Base-by-base conservation (phyloP, 2,329 filamentous ascomycete species). In the Cadophora gregata region DNA sequence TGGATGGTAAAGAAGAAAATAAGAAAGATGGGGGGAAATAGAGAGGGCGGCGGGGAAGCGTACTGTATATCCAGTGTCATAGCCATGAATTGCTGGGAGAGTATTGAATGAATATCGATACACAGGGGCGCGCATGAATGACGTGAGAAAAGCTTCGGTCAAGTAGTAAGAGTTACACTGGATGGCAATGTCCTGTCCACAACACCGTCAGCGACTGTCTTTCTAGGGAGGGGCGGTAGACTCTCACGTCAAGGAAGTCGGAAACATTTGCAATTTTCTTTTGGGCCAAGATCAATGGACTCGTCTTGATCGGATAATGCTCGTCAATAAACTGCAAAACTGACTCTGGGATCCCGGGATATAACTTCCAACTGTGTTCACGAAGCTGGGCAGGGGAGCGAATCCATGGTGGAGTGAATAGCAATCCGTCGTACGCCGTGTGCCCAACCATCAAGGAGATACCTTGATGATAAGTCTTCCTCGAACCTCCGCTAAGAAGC, bases 401-500 rank as follows among this genome's bases (percentile, higher is more conserved):
- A 10, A 62, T 51, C 59, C 59, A 62, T 4, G 59, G 59, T 6
- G 59, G 59, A 8, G 59, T 62, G 19, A 62, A 62, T 1, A 62
- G 59, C 4, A 62, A 42, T 5, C 59, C 59, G 21, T 62, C 59
- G 16, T 48, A 51, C 16, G 59, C 45, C 24, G 27, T 62, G n/a
- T 62, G 59, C 27, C 59, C 59, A 10, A 62, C 45, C 47, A 62
- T 29, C 31, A 62, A 51, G 5, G 42, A 14, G 3, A 62, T 51
- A 16, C 45, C 59, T 6, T 62, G 29, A 9, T 62, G 59, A 31
- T 36, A 36, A 27, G 10, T 8, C 29, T 31, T 31, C 25, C 19
- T 19, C 21, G 53, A 19, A 29, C 51, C 38, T 14, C n/a, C n/a
- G n/a, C 25, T 24, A 4, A 85, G 78, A 2, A 83, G 75, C 55